Conservation (phyloP, 2,329 filamentous ascomycete species). For the Thelonectria olida region DNA sequence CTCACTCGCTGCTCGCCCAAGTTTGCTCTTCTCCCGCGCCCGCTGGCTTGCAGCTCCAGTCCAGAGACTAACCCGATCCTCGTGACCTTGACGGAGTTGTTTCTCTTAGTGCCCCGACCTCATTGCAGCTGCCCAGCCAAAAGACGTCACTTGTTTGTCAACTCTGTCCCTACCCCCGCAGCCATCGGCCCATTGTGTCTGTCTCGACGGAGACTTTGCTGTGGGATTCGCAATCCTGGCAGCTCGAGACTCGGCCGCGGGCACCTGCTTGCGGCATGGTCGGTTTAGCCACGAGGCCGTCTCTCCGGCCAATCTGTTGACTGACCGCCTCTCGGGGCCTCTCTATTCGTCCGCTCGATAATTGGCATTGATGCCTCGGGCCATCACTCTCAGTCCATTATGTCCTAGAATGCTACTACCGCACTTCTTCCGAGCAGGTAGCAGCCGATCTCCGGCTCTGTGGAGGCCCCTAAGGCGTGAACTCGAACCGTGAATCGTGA, state of each 20-base stretch:
- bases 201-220: slow-evolving; percentile 21
- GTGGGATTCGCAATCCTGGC: slow-evolving; percentile 28
- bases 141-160: slow-evolving; percentile 34
- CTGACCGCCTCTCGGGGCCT: slow-evolving; percentile 37
- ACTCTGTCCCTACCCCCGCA: slow-evolving; percentile 21
- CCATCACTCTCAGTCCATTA: slow-evolving; percentile 21
- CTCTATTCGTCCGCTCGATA: slow-evolving; percentile 31
- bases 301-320: slow-evolving; percentile 34
- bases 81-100: slow-evolving; percentile 32
- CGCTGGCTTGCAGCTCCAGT: slow-evolving; percentile 19
- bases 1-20: slow-evolving; percentile 23
- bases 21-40: slow-evolving; percentile 16
- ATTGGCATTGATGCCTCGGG: slow-evolving; percentile 22
- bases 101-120: slow-evolving; percentile 14
- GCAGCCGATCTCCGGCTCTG: slow-evolving; percentile 24
- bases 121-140: slow-evolving; percentile 25
- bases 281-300: slow-evolving; percentile 28
- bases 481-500: slow-evolving; percentile 35
- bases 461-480: slow-evolving; percentile 19
- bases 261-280: slow-evolving; percentile 32
- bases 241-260: slow-evolving; percentile 32
- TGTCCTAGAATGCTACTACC: slow-evolving; percentile 20
- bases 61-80: slow-evolving; percentile 21
- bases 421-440: slow-evolving; percentile 22
- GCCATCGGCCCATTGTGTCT: slow-evolving; percentile 28